These are phyloP conservation scores for Podosphaera leucotricha DNA, from an alignment of 2,329 filamentous ascomycete species.

Conservation along the genomic window DNA sequence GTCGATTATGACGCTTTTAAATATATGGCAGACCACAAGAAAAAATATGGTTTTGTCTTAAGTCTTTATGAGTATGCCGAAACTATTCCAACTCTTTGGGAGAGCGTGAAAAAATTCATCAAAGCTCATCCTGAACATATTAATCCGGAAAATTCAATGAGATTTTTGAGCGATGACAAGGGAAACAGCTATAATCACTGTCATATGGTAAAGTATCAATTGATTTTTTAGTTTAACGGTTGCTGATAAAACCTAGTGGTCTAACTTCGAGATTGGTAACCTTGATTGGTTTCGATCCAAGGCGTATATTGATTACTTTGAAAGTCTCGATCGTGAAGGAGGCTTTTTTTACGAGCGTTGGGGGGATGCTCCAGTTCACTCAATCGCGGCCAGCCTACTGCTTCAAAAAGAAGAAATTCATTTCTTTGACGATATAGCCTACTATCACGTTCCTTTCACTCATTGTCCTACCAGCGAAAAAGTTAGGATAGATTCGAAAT, in stretches of 20 bases:
- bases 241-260: conserved; percentile 40
- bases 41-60: conserved; percentile 95
- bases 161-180: conserved; percentile 73
- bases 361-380: conserved; percentile 94
- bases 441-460: conserved; percentile 94
- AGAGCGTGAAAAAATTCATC: conserved; percentile 87
- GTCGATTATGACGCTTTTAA: conserved; percentile 91
- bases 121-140: conserved; percentile 76
- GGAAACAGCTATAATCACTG: conserved; percentile 91
- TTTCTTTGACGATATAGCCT: conserved; percentile 98
- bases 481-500: conserved; percentile 60
- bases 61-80: conserved; percentile 92
- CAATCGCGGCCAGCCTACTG: conserved; percentile 74
- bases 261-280: conserved; percentile 93
- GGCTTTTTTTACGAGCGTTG: conserved; percentile 99
- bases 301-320: conserved; percentile 77
- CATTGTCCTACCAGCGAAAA: conserved; percentile 89
- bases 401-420: conserved; percentile 86
- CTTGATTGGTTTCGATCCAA: conserved; percentile 81
- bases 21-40: conserved; percentile 84
- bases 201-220: conserved; percentile 52
- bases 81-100: conserved; percentile 85
- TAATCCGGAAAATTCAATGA: conserved; percentile 61
- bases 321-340: conserved; percentile 65
- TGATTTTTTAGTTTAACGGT: background rate